Conservation (phyloP, 2,329 filamentous ascomycete species). For the Pseudopyricularia javanii region DNA sequence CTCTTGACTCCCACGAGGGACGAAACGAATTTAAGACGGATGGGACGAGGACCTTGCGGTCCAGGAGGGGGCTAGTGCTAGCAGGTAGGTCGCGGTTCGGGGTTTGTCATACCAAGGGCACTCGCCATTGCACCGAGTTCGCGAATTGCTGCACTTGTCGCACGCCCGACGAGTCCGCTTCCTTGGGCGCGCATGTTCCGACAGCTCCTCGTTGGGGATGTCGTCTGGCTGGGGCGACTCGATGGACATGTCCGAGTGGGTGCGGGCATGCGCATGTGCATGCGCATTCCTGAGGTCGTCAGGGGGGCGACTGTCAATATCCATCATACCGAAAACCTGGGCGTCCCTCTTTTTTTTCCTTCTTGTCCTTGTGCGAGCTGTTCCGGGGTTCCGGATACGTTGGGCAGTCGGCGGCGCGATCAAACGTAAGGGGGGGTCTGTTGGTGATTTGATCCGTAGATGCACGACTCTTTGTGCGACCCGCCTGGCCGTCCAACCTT, state of each 20-base stretch:
- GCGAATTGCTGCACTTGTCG: conserved; percentile 23
- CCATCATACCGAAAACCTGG: background rate
- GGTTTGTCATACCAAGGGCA: conserved; percentile 21
- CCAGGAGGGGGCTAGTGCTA: too few relatives aligned
- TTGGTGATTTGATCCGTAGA: too few relatives aligned
- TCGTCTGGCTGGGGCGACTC: background rate
- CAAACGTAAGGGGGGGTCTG: too few relatives aligned
- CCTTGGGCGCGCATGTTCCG: conserved; percentile 6
- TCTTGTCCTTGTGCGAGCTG: too few relatives aligned
- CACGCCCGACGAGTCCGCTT: conserved; percentile 18
- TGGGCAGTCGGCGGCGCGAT: too few relatives aligned
- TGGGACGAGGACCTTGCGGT: background rate
- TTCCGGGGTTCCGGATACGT: too few relatives aligned
- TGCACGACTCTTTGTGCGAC: background rate
- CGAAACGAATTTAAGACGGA: background rate
- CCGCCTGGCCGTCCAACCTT: background rate
- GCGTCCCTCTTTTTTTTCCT: too few relatives aligned
- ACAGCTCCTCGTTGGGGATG: background rate
- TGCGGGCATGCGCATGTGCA: background rate
- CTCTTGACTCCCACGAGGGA: background rate
- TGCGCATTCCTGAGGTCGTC: background rate
- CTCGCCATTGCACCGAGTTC: conserved; percentile 29
- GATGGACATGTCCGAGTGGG: conserved; percentile 4
- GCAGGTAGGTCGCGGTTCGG: too few relatives aligned
- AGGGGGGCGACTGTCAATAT: background rate